Base-by-base conservation (phyloP, 1,139 yeast genomes). In the Yamadazyma blattariae region DNA sequence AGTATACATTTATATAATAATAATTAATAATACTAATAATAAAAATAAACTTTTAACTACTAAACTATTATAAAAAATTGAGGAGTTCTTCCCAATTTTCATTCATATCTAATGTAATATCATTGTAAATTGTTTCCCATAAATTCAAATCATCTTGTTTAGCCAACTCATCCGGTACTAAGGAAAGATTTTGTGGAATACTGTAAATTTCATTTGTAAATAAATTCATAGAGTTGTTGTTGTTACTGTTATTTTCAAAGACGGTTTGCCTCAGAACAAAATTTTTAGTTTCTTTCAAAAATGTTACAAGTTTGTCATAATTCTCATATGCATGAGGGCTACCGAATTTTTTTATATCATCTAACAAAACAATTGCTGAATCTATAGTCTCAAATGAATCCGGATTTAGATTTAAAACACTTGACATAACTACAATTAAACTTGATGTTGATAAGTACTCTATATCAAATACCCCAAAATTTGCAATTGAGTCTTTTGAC, bases 61-160 rank as follows among this genome's bases (percentile, higher is more conserved):
- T n/a, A n/a, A n/a, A n/a, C 4, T 17, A 17, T 7, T 26, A 26
- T 13, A 26, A 14, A 27, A 18, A 27, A 27, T 13, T 27, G 6
- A 35, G 14, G 18, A 35, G 30, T 15, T 31, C 32, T n/a, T 35
- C 34, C 38, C 38, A 35, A 18, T 35, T 35, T n/a, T 24, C 15
- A 20, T 30, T 28, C 32, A 35, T 27, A 31, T 31, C 34, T 17
- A 35, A 35, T 3, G 38, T 21, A 5, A 31, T 23, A 20, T 35
- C 32, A 19, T 27, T 27, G 23, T 35, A 35, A 7, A 35, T 35
- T 5, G 16, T 18, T 17, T 35, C 32, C 38, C 34, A 35, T 20
- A 35, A 25, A 12, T 27, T 25, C 6, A 23, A 14, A 13, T 35
- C 38, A 7, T 34, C 37, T 14, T 26, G 25, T 23, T 17, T 20